phyloP scores from a whole-genome alignment of 495 filamentous ascomycete species.

The Platismatia glauca region DNA sequence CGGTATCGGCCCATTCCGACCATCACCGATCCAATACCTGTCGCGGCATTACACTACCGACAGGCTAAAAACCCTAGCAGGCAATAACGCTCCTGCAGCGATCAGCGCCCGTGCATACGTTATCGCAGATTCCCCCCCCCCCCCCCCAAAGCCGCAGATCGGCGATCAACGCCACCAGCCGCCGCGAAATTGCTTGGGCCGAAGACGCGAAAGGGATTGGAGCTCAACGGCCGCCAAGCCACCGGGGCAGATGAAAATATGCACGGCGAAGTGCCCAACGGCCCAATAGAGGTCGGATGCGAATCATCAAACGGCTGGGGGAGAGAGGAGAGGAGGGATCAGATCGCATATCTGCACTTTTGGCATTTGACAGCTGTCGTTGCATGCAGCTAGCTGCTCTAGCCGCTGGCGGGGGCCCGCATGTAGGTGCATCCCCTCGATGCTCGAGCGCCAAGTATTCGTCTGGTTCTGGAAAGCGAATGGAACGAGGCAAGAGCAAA shows the following conservation, averaged over 20 bases:
- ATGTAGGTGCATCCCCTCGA: background rate
- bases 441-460: background rate
- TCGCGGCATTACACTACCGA: background rate
- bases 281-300: background rate
- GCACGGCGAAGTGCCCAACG: background rate
- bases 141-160: background rate
- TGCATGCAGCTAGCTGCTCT: background rate
- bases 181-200: background rate
- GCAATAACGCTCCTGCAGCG: background rate
- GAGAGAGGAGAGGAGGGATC: background rate
- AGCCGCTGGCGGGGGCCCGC: background rate
- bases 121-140: background rate
- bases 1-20: background rate
- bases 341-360: conserved; percentile 1
- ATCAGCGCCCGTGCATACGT: background rate
- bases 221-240: background rate
- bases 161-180: background rate
- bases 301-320: background rate
- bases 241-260: background rate
- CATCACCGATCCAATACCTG: background rate
- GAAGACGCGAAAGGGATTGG: background rate
- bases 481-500: background rate
- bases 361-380: conserved; percentile 3
- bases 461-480: background rate
- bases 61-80: background rate